These are phyloP conservation scores for Neocallimastix lanati DNA, from an alignment of 192 early-diverging fungal species.

Conservation along the genomic window DNA sequence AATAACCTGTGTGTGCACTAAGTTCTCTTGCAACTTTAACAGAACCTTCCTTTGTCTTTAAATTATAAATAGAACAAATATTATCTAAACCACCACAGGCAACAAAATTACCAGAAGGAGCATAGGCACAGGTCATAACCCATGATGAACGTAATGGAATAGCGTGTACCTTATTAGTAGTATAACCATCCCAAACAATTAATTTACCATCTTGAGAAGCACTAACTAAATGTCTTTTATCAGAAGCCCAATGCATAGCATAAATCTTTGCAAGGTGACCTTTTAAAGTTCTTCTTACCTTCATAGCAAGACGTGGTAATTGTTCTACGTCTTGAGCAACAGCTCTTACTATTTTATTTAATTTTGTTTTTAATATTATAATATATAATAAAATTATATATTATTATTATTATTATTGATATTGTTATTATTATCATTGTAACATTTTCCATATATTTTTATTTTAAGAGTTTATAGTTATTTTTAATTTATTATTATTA, in stretches of 20 bases:
- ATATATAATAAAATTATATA: neutral
- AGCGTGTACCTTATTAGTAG: conserved; percentile 97
- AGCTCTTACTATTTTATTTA: conserved; percentile 43
- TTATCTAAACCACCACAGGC: conserved; percentile 99
- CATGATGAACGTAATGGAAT: conserved; percentile 96
- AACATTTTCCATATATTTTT: too few relatives aligned
- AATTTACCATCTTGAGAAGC: conserved; percentile 99
- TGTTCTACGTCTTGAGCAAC: conserved; percentile 74
- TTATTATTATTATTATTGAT: neutral
- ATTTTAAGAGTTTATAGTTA: too few relatives aligned
- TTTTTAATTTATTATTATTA: too few relatives aligned
- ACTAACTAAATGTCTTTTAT: conserved; percentile 90
- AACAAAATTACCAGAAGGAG: conserved; percentile 93
- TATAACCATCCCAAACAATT: conserved; percentile 98
- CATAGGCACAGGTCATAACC: conserved; percentile 99
- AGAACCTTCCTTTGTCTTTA: conserved; percentile 39
- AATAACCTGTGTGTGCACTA: conserved; percentile 89
- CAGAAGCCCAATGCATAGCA: conserved; percentile 96
- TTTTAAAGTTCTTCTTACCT: conserved; percentile 88
- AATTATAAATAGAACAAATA: conserved; percentile 97
- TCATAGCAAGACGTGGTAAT: conserved; percentile 80
- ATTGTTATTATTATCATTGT: neutral
- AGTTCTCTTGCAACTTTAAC: conserved; percentile 81
- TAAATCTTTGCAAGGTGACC: conserved; percentile 99
- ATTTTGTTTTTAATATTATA: neutral